Evolutionary conservation across 768 basidiomycete species (phyloP), one percentile per base, ranked within the genome.

Genomic region (Amanita rubescens): DNA sequence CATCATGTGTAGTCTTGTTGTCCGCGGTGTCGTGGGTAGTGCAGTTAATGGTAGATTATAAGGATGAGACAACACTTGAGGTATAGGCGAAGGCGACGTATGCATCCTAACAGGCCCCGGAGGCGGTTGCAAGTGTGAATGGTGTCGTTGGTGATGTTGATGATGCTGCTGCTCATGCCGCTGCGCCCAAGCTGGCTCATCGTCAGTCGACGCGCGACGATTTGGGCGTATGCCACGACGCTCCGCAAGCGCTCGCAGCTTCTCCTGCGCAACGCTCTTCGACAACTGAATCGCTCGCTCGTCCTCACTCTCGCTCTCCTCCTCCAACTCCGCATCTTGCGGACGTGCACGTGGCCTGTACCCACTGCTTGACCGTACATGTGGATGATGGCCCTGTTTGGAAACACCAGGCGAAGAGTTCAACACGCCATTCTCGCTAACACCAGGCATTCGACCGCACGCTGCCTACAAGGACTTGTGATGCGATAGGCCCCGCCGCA

Each of bases 1-100:
- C 43, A 94, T 74, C 89, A 94, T 94, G 59, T 80, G 77, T 47
- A 89, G 75, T 2, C 93, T 78, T 2, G 90, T 93, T 39, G 93
- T 91, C 33, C 87, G 82, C 0, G 93, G 93, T 0, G 90, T 90
- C 59, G 86, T 85, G 2, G 89, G 88, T 15, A 79, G 71, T 0
- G 75, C 69, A 30, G 79, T 71, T 3, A 77, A 74, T 0, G 89
- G 89, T 22, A 91, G 76, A 60, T 88, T 87, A 68, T 90, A 88
- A 5, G 87, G 84, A 64, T 76, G 78, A 7, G 53, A 74, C 75
- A 2, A 87, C 66, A 12, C 46, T 32, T 55, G 45, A 1, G 82
- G 79, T 46, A 84, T 82, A 1, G 87, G 81, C 6, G 75, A 68
- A 0, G 78, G 67, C 17, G 20, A 45, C 52, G 42, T 58, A 49